Conservation (phyloP, 208 protist genomes). For the Acanthamoeba royreba region DNA sequence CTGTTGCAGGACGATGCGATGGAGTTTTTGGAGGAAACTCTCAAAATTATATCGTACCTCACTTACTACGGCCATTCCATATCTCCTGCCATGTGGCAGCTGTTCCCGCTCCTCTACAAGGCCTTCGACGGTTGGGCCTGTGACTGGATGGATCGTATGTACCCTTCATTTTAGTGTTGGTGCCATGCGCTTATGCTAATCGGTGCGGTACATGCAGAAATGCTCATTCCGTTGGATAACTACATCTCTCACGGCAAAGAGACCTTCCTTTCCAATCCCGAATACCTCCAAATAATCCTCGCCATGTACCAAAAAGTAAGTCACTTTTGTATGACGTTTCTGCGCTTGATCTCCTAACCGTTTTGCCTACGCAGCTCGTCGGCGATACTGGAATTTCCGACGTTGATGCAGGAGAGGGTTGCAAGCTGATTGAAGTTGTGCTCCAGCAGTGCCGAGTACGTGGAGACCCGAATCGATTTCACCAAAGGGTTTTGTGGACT, state of each 20-base stretch:
- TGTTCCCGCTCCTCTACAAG: constrained; percentile 28
- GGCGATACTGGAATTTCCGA: neutral
- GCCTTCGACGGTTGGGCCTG: neutral
- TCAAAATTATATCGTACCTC: constrained; percentile 24
- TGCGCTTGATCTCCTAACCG: neutral
- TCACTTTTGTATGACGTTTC: neutral
- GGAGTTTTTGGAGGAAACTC: constrained; percentile 21
- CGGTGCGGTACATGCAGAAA: neutral
- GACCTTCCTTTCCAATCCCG: neutral
- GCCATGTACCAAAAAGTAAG: neutral
- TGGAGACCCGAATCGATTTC: neutral
- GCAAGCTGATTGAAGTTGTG: neutral
- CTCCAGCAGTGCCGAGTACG: neutral
- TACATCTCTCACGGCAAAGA: constrained; percentile 4
- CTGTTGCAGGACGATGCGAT: neutral
- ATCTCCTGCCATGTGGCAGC: neutral
- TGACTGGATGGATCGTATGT: constrained; percentile 29
- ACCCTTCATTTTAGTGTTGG: neutral
- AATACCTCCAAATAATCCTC: constrained; percentile 15
- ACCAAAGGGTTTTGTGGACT: neutral
- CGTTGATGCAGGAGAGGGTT: neutral
- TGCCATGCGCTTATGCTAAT: neutral
- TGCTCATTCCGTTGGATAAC: constrained; percentile 18
- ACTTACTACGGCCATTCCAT: neutral
- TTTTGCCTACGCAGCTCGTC: neutral